Conservation (phyloP, 352 stramenopile species). For the Bremia lactucae region DNA sequence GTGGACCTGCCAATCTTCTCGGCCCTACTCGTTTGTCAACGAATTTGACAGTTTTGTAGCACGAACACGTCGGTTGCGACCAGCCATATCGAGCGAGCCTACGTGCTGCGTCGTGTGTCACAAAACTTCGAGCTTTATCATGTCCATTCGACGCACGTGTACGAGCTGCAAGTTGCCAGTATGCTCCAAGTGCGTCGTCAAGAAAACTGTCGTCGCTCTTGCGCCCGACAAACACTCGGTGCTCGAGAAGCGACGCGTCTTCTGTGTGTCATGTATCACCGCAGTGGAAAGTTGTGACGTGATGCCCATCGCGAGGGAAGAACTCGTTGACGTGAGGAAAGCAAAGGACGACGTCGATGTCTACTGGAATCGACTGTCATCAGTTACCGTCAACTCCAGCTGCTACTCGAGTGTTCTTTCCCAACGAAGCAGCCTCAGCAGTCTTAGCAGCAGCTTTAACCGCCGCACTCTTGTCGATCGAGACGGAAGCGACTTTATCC, state of each 20-base stretch:
- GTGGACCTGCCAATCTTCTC: slow-evolving; percentile 17
- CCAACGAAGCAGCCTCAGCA: too few relatives aligned
- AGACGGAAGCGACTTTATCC: slow-evolving; percentile 9
- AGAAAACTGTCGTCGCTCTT: slow-evolving; percentile 25
- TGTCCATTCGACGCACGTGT: slow-evolving; percentile 17
- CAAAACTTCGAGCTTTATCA: slow-evolving; percentile 17
- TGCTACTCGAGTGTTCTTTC: slow-evolving; percentile 19
- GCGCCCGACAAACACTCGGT: slow-evolving; percentile 25
- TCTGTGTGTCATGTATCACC: slow-evolving; percentile 21
- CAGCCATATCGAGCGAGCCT: not conserved
- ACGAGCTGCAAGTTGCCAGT: slow-evolving; percentile 23
- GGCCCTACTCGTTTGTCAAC: slow-evolving; percentile 25
- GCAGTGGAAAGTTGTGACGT: slow-evolving; percentile 20
- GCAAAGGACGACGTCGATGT: slow-evolving; percentile 8
- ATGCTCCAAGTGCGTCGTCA: slow-evolving; percentile 28
- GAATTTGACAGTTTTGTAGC: slow-evolving; percentile 19
- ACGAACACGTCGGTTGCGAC: slow-evolving; percentile 2
- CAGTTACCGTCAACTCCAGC: slow-evolving; percentile 17
- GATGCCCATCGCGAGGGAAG: slow-evolving; percentile 21
- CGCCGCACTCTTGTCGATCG: slow-evolving; percentile 9
- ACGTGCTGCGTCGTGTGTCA: slow-evolving; percentile 15
- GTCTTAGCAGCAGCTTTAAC: too few relatives aligned
- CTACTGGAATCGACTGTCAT: slow-evolving; percentile 19
- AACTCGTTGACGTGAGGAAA: slow-evolving; percentile 16
- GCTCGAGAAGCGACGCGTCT: slow-evolving; percentile 22